Evolutionary conservation across 108 stramenopile species (phyloP), one percentile per base, ranked within the genome.

Genomic region (Cylindrotheca fusiformis): DNA sequence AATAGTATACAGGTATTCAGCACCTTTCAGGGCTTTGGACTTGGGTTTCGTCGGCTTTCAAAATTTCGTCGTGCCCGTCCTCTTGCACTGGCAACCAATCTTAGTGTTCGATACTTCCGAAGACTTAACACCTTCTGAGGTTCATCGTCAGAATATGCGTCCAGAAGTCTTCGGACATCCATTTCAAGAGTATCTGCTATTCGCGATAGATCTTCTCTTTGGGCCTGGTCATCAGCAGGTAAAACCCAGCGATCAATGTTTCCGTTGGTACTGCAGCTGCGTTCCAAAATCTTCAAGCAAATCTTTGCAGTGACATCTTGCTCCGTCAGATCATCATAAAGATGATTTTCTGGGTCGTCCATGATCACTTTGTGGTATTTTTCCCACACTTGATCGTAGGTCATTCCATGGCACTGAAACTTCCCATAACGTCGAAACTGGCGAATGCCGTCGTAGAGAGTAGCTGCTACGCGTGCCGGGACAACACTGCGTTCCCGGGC

Each of bases 341-440:
- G 17, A 1, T 63, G 62, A 5, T 74, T 61, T 28, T 81, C 63
- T 46, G 62, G 45, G 31, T 62, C 69, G 31, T 90, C 86, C 28
- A 55, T 29, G 53, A 74, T 58, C 32, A 84, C 74, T 17, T 54
- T 20, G 66, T 94, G 86, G 58, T 98, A 98, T 77, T 98, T 98
- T 5, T 85, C 80, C 90, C 91, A 95, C 18, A 98, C 58, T 68
- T 97, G 95, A 25, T 90, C 86, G 78, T 95, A 98, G n/a, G 87
- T 78, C 94, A 95, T 91, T 2, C 97, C 97, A 28, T 71, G 49
- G 32, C 65, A 33, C 52, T 82, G 80, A 71, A 93, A 98, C 29
- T 78, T 81, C 0, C 97, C 97, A 65, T 94, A 95, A 17, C 76
- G 69, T 50, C 71, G 55, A 55, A 82, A 83, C 48, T 79, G 75